Evolutionary conservation across 2,329 filamentous ascomycete genomes (phyloP), one percentile per base, ranked within the genome.

Genomic region (Immersiporthe knoxdaviesiana): DNA sequence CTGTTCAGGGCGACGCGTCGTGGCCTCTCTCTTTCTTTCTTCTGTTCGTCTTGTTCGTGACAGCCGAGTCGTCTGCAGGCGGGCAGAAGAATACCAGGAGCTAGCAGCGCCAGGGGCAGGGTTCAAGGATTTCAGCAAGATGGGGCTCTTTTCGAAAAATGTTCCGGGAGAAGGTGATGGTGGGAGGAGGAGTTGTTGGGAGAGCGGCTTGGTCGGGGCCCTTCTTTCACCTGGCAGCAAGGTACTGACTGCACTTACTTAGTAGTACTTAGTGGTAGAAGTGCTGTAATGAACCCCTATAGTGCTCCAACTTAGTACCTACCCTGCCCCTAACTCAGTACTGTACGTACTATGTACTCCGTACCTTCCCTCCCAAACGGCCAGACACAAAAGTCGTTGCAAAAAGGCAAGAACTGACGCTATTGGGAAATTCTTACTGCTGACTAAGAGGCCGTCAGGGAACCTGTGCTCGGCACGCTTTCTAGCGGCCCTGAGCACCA

Each of bases 61-160:
- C 39, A n/a, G n/a, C n/a, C n/a, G 14, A 5, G 41, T 18, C 4
- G 37, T 2, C 37, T 12, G 7, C 44, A 47, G 10, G 21, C 44
- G 10, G 44, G 44, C 44, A 47, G 16, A 8, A 1, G 44, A 11
- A 47, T 47, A 35, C 27, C 24, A 30, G 18, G 27, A 27, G 62
- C 44, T 41, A 18, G 14, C 21, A 63, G 44, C 10, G 11, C 18
- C 16, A 41, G 14, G 16, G 39, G 60, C 60, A 32, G 60, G 60
- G 60, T 41, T 18, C 27, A 63, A 63, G 60, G 60, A 63, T 63
- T 6, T 41, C 14, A 10, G 11, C 2, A n/a, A 12, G 12, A 62
- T 44, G 60, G 39, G 60, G 39, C 37, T 50, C 60, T 62, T 16
- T 41, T 47, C 18, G 60, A 63, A 47, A 63, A 47, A 30, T 50